phyloP scores from a whole-genome alignment of 2,329 filamentous ascomycete genomes.

The Chalara sp. region DNA sequence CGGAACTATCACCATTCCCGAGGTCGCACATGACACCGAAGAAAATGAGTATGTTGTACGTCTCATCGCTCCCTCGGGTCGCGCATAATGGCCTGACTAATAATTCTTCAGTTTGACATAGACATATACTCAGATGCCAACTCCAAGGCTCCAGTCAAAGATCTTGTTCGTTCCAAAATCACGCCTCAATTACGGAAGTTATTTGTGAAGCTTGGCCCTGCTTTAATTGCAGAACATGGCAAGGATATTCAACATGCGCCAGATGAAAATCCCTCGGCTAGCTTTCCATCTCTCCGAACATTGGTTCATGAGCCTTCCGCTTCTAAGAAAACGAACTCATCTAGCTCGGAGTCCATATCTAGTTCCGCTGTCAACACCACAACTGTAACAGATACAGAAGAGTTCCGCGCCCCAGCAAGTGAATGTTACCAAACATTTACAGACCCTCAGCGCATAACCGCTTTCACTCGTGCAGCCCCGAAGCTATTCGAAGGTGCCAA shows the following conservation, averaged over 20 bases:
- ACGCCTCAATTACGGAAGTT: conserved; percentile 73
- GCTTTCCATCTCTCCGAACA: conserved; percentile 30
- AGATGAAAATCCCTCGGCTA: conserved; percentile 71
- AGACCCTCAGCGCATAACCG: conserved; percentile 79
- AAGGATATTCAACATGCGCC: conserved; percentile 95
- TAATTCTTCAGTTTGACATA: conserved; percentile 75
- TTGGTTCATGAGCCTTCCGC: conserved; percentile 37
- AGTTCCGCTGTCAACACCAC: conserved; percentile 68
- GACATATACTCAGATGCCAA: conserved; percentile 83
- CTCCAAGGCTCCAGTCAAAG: conserved; percentile 90
- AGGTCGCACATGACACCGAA: conserved; percentile 94
- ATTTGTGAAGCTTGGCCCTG: conserved; percentile 67
- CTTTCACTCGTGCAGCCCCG: conserved; percentile 79
- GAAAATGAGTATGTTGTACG: conserved; percentile 98
- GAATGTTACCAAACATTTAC: conserved; percentile 92
- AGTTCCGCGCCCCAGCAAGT: conserved; percentile 90
- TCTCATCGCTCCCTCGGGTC: conserved; percentile 33
- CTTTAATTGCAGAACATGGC: conserved; percentile 83
- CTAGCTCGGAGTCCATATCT: conserved; percentile 22
- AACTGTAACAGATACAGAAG: conserved; percentile 80
- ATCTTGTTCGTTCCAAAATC: conserved; percentile 80
- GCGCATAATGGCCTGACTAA: conserved; percentile 10
- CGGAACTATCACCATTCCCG: conserved; percentile 88
- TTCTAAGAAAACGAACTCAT: conserved; percentile 34
- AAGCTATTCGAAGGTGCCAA: conserved; percentile 86